Evolutionary conservation across 345 rosid genomes (phyloP).

Genomic region (Lepidium africanum): DNA sequence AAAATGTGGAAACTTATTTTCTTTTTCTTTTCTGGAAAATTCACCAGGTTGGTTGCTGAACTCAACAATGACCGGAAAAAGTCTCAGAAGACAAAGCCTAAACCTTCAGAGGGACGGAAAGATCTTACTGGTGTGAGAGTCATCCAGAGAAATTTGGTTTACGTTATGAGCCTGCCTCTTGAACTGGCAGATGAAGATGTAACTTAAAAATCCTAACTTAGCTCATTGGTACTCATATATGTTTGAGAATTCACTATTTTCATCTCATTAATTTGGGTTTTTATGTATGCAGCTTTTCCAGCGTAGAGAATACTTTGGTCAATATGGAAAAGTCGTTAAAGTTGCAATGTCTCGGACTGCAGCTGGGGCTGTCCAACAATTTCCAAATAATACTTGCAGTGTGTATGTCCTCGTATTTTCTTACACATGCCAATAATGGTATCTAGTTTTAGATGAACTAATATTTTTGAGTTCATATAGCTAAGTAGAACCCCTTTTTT

Average conservation of each 20-base stretch:
- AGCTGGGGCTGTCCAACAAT: slow-evolving; percentile 73
- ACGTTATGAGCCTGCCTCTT: slow-evolving; percentile 88
- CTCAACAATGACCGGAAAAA: slow-evolving; percentile 59
- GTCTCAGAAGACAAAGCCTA: slow-evolving; percentile 64
- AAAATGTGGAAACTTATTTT: background rate
- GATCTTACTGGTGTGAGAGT: slow-evolving; percentile 87
- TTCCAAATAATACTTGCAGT: slow-evolving; percentile 88
- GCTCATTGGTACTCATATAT: background rate
- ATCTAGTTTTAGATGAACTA: background rate
- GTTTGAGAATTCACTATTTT: background rate
- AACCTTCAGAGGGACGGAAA: slow-evolving; percentile 68
- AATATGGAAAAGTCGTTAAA: slow-evolving; percentile 86
- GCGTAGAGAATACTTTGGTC: slow-evolving; percentile 75
- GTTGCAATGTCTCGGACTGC: slow-evolving; percentile 89
- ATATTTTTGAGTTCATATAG: background rate
- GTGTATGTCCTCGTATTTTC: slow-evolving; percentile 51
- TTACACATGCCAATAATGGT: background rate
- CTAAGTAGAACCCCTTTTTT: background rate
- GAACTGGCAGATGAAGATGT: slow-evolving; percentile 91
- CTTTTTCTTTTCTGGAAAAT: background rate
- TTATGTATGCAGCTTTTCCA: slow-evolving; percentile 62
- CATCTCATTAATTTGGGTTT: background rate
- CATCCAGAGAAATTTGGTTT: slow-evolving; percentile 85
- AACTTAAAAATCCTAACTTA: slow-evolving; percentile 6
- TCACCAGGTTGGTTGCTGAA: slow-evolving; percentile 58